phyloP scores from a whole-genome alignment of 202 grass and related monocot genomes.

The Panicum virgatum region DNA sequence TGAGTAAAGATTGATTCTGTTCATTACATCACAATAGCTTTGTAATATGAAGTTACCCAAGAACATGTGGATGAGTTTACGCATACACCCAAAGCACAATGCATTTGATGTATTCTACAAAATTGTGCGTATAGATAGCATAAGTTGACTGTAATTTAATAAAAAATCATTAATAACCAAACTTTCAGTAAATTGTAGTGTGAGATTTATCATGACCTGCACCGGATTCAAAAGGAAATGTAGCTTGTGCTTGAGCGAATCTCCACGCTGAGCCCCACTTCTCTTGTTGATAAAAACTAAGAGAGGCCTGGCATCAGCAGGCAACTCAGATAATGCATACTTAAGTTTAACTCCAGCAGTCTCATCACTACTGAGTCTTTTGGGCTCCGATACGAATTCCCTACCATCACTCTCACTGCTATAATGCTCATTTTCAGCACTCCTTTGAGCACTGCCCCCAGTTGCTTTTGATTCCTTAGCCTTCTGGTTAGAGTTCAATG shows the following conservation, averaged over 20 bases:
- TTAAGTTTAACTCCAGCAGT: slow-evolving; percentile 44
- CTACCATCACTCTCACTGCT: slow-evolving; percentile 54
- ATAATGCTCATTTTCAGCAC: slow-evolving; percentile 30
- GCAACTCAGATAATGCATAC: slow-evolving; percentile 47
- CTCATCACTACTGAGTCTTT: slow-evolving; percentile 20
- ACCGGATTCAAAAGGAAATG: slow-evolving; percentile 72
- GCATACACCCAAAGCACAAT: background rate
- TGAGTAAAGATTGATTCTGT: background rate
- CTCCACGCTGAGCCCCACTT: slow-evolving; percentile 66
- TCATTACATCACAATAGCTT: background rate
- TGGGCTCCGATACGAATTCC: slow-evolving; percentile 24
- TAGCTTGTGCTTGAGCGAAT: slow-evolving; percentile 54
- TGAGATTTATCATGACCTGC: slow-evolving; percentile 49
- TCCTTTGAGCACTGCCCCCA: slow-evolving; percentile 37
- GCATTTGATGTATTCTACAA: background rate
- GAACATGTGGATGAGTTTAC: background rate
- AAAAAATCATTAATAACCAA: background rate
- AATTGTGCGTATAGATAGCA: background rate
- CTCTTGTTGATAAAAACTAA: slow-evolving; percentile 76
- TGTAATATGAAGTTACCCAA: background rate
- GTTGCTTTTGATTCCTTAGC: slow-evolving; percentile 24
- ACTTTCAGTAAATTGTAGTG: background rate
- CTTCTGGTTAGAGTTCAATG: slow-evolving; percentile 22
- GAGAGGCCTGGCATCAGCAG: slow-evolving; percentile 61
- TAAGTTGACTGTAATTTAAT: background rate